Evolutionary conservation across 805 yeast species (phyloP), one percentile per base, ranked within the genome.

Genomic region (Candida bentonensis): DNA sequence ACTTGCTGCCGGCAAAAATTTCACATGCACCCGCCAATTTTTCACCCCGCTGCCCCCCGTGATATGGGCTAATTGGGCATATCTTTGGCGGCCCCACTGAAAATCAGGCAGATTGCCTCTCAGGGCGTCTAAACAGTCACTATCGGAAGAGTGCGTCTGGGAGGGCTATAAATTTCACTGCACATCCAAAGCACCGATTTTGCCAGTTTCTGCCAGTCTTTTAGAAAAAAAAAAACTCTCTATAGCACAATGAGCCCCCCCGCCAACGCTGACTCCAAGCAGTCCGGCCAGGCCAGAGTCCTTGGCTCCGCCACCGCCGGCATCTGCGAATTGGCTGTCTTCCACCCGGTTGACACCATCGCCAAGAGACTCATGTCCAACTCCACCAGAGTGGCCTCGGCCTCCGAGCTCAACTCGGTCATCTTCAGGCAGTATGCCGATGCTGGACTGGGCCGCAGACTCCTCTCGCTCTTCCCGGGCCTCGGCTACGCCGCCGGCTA

Each of bases 271-370:
- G 64, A 68, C 65, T 92, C 86, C 60, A 86, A 80, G 72, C 88
- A 89, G 67, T 79, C 94, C 41, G 97, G 85, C 45, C 53, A 70
- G 41, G 95, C 98, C 56, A 78, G 97, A 65, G 80, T 89, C 39
- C 71, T 92, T 40, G 98, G 98, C 41, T 89, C 97, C n/a, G 98
- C 97, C 15, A 74, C 94, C 20, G 98, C 99, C 36, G 99, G 98
- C 56, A 84, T 92, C 61, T 77, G 94, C 58, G 99, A 92, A 67
- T 82, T 92, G 54, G 94, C 82, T 46, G 94, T 92, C 34, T 92
- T 92, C 78, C 99, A 92, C 66, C 99, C 99, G 20, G 68, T 92
- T 28, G 99, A 92, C 67, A 92, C 99, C 43, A 82, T 87, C 59
- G 87, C 98, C 53, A 92, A 92, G 71, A 82, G 99, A 70, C 66